phyloP scores from a whole-genome alignment of 768 basidiomycete species.

The Tricholoma furcatifolium region DNA sequence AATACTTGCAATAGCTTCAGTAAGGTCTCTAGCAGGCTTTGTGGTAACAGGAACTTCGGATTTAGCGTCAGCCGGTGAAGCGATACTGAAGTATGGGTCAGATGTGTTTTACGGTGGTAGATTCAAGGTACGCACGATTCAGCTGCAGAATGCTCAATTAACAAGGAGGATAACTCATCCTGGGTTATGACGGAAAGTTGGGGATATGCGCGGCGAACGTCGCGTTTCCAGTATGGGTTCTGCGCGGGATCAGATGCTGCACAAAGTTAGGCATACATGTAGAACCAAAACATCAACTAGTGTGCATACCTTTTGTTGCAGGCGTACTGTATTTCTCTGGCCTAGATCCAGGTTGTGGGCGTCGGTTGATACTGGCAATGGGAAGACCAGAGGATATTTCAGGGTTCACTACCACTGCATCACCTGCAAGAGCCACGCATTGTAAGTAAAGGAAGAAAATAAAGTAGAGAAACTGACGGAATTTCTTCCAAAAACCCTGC shows the following conservation, averaged over 20 bases:
- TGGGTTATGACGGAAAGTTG: conserved; percentile 89
- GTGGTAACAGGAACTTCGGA: conserved; percentile 44
- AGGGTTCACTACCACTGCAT: conserved; percentile 81
- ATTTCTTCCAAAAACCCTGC: conserved; percentile 96
- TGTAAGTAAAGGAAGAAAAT: background rate
- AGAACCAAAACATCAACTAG: background rate
- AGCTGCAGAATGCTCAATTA: conserved; percentile 74
- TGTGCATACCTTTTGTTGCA: conserved; percentile 72
- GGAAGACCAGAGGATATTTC: conserved; percentile 92
- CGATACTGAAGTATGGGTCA: conserved; percentile 38
- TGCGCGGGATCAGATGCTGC: conserved; percentile 78
- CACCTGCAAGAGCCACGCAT: conserved; percentile 49
- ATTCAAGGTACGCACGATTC: conserved; percentile 51
- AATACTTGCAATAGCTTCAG: conserved; percentile 70
- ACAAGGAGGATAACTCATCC: conserved; percentile 71
- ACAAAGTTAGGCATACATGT: background rate
- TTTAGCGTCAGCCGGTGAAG: conserved; percentile 48
- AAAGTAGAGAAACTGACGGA: conserved; percentile 48
- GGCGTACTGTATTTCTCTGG: conserved; percentile 86
- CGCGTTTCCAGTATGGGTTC: conserved; percentile 96
- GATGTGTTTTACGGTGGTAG: background rate
- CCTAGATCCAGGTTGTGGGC: conserved; percentile 86
- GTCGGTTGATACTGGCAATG: conserved; percentile 66
- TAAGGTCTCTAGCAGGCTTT: conserved; percentile 54
- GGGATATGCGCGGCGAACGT: conserved; percentile 91